phyloP scores from a whole-genome alignment of 2,329 filamentous ascomycete genomes.

The Chaetoscypha palmicola region DNA sequence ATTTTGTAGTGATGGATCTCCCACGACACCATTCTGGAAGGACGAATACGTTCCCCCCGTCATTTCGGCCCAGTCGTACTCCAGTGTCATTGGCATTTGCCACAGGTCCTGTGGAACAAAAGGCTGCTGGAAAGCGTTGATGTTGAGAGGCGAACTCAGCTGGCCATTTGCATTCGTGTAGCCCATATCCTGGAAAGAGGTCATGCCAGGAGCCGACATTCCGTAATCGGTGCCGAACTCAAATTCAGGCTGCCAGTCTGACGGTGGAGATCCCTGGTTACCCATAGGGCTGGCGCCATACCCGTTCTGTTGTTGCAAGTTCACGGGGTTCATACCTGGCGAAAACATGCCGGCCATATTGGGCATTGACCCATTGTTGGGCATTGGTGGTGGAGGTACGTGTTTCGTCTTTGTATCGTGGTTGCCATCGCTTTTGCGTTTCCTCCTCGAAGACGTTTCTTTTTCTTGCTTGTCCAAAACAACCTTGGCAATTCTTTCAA shows the following conservation, averaged over 20 bases:
- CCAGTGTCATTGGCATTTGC: slow-evolving; percentile 91
- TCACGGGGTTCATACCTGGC: slow-evolving; percentile 23
- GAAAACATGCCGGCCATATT: slow-evolving; percentile 26
- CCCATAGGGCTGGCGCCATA: slow-evolving; percentile 21
- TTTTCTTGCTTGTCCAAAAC: slow-evolving; percentile 89
- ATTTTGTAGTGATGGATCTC: slow-evolving; percentile 21
- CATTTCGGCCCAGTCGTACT: slow-evolving; percentile 67
- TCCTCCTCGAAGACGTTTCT: slow-evolving; percentile 60
- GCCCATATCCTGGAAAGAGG: slow-evolving; percentile 25
- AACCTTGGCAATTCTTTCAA: slow-evolving; percentile 85
- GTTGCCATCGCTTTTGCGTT: slow-evolving; percentile 67
- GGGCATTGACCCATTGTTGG: slow-evolving; percentile 14
- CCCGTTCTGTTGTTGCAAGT: slow-evolving; percentile 23
- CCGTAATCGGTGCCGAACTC: slow-evolving; percentile 22
- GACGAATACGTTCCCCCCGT: slow-evolving; percentile 57
- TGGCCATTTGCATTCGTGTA: slow-evolving; percentile 25
- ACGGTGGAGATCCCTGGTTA: slow-evolving; percentile 18
- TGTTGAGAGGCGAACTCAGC: slow-evolving; percentile 25
- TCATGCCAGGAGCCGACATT: slow-evolving; percentile 21
- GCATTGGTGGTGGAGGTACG: slow-evolving; percentile 25
- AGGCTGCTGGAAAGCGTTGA: slow-evolving; percentile 65
- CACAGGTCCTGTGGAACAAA: slow-evolving; percentile 90
- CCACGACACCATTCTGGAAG: slow-evolving; percentile 50
- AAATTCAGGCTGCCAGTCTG: slow-evolving; percentile 19
- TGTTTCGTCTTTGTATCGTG: slow-evolving; percentile 18